Base-by-base conservation (phyloP, 768 basidiomycete genomes). In the Lentinula raphanica region DNA sequence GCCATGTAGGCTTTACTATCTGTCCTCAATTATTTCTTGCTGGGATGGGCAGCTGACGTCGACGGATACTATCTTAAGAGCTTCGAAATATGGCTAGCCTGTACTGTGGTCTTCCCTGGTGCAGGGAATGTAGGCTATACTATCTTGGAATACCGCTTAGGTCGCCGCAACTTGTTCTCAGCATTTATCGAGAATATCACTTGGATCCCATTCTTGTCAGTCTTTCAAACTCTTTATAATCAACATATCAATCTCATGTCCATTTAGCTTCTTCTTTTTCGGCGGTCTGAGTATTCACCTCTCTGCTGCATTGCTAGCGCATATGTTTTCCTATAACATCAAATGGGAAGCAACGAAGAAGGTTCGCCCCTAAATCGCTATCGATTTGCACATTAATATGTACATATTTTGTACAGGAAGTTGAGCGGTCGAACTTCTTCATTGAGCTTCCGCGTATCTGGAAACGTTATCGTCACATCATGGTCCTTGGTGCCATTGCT, bases 341-440 rank as follows among this genome's bases (percentile, higher is more conserved):
- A 80, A 81, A 9, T 92, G 90, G 90, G 81, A 83, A 23, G 84
- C 88, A 5, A 92, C 90, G 3, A 82, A 82, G 64, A 91, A 92
- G 72, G 78, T 66, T 28, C n/a, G 63, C 55, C 21, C 13, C 7
- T 23, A 25, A 8, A 25, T 42, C 7, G 21, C 25, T n/a, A 23
- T 53, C 5, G 74, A 40, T 13, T 61, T 56, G 21, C 1, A 12
- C 17, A 25, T 31, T 6, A 1, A 56, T 56, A 2, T 23, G 11
- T 8, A 27, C 19, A 29, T 40, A 28, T 32, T 3, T 8, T 11
- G 17, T 23, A 65, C 82, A 93, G 81, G 89, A 91, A 70, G 90
- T 94, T 39, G 87, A 94, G 70, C 79, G 83, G 49, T 90, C 88
- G 5, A 94, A 94, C 68, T 94, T 96, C 77, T 94, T 90, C 82